phyloP scores from a whole-genome alignment of 768 basidiomycete genomes.

The Psilocybe azurescens region DNA sequence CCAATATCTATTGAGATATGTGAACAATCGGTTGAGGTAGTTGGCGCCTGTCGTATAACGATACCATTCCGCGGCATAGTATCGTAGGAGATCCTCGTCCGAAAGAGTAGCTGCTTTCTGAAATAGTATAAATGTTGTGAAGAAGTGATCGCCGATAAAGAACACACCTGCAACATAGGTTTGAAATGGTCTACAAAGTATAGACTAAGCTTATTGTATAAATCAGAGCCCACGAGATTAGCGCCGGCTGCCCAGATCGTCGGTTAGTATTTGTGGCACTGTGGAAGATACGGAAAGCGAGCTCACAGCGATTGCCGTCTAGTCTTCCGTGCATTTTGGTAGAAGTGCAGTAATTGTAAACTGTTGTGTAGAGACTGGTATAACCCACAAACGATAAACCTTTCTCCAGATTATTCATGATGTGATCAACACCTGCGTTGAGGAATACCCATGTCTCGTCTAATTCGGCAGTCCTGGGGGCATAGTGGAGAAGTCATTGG shows the following conservation, averaged over 20 bases:
- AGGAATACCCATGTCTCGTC: slow-evolving; percentile 90
- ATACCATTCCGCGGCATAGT: slow-evolving; percentile 94
- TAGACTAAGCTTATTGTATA: slow-evolving; percentile 91
- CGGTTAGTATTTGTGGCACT: slow-evolving; percentile 37
- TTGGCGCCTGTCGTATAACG: slow-evolving; percentile 97
- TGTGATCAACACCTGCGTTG: slow-evolving; percentile 85
- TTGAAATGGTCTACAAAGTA: slow-evolving; percentile 90
- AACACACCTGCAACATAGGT: slow-evolving; percentile 57
- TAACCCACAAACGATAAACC: slow-evolving; percentile 76
- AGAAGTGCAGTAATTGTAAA: slow-evolving; percentile 98
- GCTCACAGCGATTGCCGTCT: slow-evolving; percentile 74
- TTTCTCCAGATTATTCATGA: slow-evolving; percentile 87
- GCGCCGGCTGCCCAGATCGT: slow-evolving; percentile 69
- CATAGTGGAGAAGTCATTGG: slow-evolving; percentile 49
- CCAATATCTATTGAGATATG: slow-evolving; percentile 99
- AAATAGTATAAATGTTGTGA: slow-evolving; percentile 21
- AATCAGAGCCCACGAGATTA: slow-evolving; percentile 96
- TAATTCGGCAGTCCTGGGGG: slow-evolving; percentile 75
- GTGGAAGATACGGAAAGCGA: slow-evolving; percentile 38
- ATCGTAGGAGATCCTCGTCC: slow-evolving; percentile 90
- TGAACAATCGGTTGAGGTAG: slow-evolving; percentile 96
- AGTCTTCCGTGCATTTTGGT: slow-evolving; percentile 75
- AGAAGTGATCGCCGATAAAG: neutral
- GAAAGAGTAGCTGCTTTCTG: slow-evolving; percentile 83
- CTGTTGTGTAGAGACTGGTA: slow-evolving; percentile 87